A percentile compares a stretch with the other conserved stretches of the same genome.
These are phyloP conservation scores for Dactylellina haptotyla DNA, from an alignment of 2,329 filamentous ascomycete species.

Conservation along the genomic window DNA sequence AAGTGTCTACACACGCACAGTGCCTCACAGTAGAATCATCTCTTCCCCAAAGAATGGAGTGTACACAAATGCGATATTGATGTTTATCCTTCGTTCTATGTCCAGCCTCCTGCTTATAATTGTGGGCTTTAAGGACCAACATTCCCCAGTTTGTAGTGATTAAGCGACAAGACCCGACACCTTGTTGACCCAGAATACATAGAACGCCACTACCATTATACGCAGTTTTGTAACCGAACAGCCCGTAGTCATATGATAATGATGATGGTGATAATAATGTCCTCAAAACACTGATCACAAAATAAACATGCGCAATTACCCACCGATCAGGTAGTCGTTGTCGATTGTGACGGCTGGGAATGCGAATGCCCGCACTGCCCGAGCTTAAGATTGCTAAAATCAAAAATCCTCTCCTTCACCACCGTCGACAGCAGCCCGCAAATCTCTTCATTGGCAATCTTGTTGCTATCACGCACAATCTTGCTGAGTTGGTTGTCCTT, in stretches of 20 bases:
- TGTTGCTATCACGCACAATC: conserved; percentile 68
- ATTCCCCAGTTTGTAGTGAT: neutral
- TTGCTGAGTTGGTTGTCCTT: conserved; percentile 66
- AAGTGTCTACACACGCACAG: neutral
- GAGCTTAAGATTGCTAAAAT: conserved; percentile 51
- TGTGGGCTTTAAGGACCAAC: neutral
- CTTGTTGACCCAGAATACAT: conserved; percentile 42
- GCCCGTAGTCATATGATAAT: neutral
- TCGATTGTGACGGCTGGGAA: conserved; percentile 33
- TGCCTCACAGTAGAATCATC: neutral
- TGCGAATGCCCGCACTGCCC: conserved; percentile 48
- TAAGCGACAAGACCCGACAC: conserved; percentile 15
- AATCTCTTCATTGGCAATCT: conserved; percentile 68
- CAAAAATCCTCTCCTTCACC: conserved; percentile 58
- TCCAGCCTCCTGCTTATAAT: neutral
- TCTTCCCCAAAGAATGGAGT: neutral
- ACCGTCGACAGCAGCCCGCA: conserved; percentile 61
- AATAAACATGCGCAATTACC: neutral
- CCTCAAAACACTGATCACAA: too few species aligned
- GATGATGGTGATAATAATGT: too few species aligned
- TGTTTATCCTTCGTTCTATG: too few species aligned
- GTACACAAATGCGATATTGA: neutral
- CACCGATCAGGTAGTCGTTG: conserved; percentile 19
- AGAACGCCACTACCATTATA: conserved; percentile 52
- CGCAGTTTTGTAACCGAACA: neutral